Evolutionary conservation across 1,139 yeast genomes (phyloP).

Genomic region (Saccharomyces hybrid): DNA sequence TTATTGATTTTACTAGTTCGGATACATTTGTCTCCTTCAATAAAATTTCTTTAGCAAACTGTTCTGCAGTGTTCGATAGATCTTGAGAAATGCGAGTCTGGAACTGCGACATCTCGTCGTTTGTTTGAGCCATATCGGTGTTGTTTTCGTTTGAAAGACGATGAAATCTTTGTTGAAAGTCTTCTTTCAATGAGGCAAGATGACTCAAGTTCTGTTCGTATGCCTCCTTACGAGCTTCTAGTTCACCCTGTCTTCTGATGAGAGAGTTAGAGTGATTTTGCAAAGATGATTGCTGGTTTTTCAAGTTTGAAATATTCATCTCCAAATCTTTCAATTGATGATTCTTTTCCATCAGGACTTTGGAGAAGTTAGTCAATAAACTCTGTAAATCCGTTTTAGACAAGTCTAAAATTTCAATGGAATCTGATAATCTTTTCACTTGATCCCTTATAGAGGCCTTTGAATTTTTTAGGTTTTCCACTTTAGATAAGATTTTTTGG

Average conservation of each 20-base stretch:
- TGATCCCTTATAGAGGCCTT: conserved; percentile 42
- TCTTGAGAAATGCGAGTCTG: not conserved
- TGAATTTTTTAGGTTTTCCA: conserved; percentile 51
- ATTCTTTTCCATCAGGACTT: conserved; percentile 37
- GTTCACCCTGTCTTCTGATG: conserved; percentile 51
- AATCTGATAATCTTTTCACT: conserved; percentile 39
- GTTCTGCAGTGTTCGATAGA: not conserved
- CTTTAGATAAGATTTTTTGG: conserved; percentile 59
- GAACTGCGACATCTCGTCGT: not conserved
- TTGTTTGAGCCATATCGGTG: not conserved
- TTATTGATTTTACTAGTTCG: conserved; percentile 5
- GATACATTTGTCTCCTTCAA: conserved; percentile 1
- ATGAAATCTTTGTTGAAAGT: conserved; percentile 1
- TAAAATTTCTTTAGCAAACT: not conserved
- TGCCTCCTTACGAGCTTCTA: conserved; percentile 42
- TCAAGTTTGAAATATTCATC: conserved; percentile 18
- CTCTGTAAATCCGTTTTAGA: conserved; percentile 44
- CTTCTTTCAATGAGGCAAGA: conserved; percentile 14
- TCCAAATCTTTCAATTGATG: conserved; percentile 24
- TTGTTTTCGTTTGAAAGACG: conserved; percentile 1
- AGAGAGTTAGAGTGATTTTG: conserved; percentile 35
- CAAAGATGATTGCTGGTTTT: conserved; percentile 11
- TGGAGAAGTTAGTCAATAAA: conserved; percentile 49
- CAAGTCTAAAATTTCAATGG: conserved; percentile 42
- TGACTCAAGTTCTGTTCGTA: conserved; percentile 30